phyloP scores from a whole-genome alignment of 2,329 filamentous ascomycete genomes.

The Mollisiaceae sp. region DNA sequence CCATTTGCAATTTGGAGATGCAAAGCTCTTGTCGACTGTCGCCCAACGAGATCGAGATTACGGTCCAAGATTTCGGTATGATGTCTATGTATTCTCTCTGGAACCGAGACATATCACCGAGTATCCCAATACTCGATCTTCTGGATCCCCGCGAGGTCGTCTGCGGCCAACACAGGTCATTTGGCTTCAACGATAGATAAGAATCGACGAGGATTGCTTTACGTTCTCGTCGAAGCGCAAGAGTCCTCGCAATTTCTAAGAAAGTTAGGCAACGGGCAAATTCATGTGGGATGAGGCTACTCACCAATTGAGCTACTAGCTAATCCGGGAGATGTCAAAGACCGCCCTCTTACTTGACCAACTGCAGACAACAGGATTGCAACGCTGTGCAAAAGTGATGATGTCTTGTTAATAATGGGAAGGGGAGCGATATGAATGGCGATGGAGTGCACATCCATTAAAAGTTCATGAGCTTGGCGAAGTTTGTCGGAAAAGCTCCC shows the following conservation, averaged over 20 bases:
- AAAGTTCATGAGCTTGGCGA: conserved; percentile 66
- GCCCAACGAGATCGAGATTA: conserved; percentile 83
- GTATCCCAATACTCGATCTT: conserved; percentile 51
- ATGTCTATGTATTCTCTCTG: conserved; percentile 84
- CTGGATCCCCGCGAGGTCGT: conserved; percentile 47
- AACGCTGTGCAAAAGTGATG: conserved; percentile 67
- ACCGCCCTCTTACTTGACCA: conserved; percentile 51
- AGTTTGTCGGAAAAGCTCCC: conserved; percentile 51
- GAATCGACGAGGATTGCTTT: conserved; percentile 52
- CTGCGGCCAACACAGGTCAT: conserved; percentile 51
- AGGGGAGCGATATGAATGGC: conserved; percentile 56
- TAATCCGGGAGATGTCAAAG: conserved; percentile 57
- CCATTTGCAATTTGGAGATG: conserved; percentile 81
- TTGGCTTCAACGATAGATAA: conserved; percentile 24
- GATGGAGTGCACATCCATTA: conserved; percentile 64
- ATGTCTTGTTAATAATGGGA: conserved; percentile 64
- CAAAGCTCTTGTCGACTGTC: conserved; percentile 84
- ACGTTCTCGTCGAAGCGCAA: conserved; percentile 69
- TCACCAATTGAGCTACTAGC: conserved; percentile 62
- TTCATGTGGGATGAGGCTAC: conserved; percentile 2
- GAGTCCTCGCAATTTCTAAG: conserved; percentile 69
- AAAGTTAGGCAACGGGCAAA: conserved; percentile 24
- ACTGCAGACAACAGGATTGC: conserved; percentile 70
- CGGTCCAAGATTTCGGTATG: conserved; percentile 81
- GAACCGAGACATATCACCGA: conserved; percentile 65